Conservation (phyloP, 2,329 filamentous ascomycete species). For the Hysterium pulicare region DNA sequence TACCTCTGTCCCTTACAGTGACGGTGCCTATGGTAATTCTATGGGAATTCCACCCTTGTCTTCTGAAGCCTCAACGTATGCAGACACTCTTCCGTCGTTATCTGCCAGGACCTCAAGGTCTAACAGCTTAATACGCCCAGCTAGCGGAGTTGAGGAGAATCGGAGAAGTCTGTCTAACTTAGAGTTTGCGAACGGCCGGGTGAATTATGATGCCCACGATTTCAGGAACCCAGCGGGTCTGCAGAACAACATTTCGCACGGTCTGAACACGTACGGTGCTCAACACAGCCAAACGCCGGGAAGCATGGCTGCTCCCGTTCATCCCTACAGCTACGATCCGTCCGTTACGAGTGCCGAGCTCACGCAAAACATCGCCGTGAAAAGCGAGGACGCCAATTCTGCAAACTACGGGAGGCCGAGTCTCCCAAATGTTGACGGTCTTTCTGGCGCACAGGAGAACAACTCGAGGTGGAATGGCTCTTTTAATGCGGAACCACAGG, state of each 20-base stretch:
- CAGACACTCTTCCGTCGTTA: conserved; percentile 39
- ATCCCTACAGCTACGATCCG: conserved; percentile 33
- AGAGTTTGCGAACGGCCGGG: conserved; percentile 29
- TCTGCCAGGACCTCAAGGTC: conserved; percentile 48
- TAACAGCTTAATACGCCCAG: conserved; percentile 48
- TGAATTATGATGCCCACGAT: conserved; percentile 33
- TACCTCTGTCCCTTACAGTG: conserved; percentile 33
- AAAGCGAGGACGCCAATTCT: conserved; percentile 29
- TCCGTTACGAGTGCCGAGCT: conserved; percentile 28
- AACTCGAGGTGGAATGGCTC: conserved; percentile 45
- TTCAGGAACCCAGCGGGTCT: conserved; percentile 29
- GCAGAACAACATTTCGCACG: conserved; percentile 24
- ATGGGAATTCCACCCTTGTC: conserved; percentile 34
- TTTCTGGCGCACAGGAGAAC: conserved; percentile 35
- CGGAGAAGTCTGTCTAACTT: conserved; percentile 35
- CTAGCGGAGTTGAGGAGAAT: conserved; percentile 30
- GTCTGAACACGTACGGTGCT: conserved; percentile 19
- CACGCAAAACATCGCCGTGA: conserved; percentile 33
- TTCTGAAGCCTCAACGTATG: conserved; percentile 27
- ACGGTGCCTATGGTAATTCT: conserved; percentile 25
- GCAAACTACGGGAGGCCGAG: conserved; percentile 31
- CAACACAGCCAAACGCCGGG: conserved; percentile 25
- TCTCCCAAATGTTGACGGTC: conserved; percentile 33
- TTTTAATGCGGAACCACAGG: conserved; percentile 44
- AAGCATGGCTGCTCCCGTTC: conserved; percentile 17